Conservation (phyloP, 139 green algal species). For the Astrephomene gubernaculifera region DNA sequence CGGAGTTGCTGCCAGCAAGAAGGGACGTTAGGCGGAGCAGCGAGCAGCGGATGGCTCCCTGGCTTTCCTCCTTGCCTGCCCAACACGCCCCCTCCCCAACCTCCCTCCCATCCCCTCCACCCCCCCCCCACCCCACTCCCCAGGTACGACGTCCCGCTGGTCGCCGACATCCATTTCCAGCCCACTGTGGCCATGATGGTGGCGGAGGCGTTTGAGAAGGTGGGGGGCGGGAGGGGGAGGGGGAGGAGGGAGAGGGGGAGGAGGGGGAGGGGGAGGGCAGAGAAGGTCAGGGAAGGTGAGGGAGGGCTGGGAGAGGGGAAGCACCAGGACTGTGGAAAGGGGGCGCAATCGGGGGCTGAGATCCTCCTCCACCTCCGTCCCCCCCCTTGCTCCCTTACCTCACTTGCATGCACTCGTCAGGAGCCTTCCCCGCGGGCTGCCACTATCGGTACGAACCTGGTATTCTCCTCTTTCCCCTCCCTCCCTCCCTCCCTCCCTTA, state of each 20-base stretch:
- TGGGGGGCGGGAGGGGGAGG: slow-evolving; percentile 48
- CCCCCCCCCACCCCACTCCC: neutral
- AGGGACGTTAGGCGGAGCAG: too few species aligned
- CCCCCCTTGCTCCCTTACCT: too few species aligned
- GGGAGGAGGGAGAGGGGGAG: neutral
- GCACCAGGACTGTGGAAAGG: neutral
- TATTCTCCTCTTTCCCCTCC: too few species aligned
- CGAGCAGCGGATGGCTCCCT: too few species aligned
- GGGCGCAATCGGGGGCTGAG: neutral
- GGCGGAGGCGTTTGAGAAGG: slow-evolving; percentile 99
- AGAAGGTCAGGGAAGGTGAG: neutral
- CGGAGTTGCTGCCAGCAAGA: too few species aligned
- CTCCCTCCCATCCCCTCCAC: neutral
- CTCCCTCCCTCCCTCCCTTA: too few species aligned
- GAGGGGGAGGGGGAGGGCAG: neutral
- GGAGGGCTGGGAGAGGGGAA: neutral
- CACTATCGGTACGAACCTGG: too few species aligned
- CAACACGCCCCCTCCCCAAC: too few species aligned
- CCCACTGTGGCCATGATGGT: slow-evolving; percentile 96
- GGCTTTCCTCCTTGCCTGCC: too few species aligned
- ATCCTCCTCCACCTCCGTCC: too few species aligned
- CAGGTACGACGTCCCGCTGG: slow-evolving; percentile 95
- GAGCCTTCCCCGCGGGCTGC: too few species aligned
- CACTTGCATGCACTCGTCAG: too few species aligned
- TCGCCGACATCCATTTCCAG: slow-evolving; percentile 99